These are phyloP conservation scores for Xylariaceae sp. DNA, from an alignment of 2,329 filamentous ascomycete genomes.

Conservation along the genomic window DNA sequence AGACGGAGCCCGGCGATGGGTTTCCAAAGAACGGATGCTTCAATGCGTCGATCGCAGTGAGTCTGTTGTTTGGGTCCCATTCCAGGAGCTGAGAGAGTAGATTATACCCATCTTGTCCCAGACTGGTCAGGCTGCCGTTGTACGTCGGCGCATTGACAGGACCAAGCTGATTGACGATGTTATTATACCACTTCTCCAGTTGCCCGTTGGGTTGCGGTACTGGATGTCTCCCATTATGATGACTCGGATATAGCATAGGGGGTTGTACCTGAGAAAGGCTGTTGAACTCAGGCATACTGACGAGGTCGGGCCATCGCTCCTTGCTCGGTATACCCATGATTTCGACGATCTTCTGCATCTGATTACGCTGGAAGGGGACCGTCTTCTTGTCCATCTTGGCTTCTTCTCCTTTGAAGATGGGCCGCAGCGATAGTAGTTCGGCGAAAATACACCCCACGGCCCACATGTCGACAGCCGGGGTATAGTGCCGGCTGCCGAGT, in stretches of 20 bases:
- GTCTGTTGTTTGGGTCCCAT: conserved; percentile 84
- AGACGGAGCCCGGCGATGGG: background rate
- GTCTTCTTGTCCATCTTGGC: conserved; percentile 99
- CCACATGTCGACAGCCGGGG: conserved; percentile 95
- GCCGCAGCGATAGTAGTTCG: conserved; percentile 81
- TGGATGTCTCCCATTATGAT: conserved; percentile 28
- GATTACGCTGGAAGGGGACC: conserved; percentile 93
- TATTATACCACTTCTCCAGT: conserved; percentile 78
- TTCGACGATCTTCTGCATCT: conserved; percentile 99
- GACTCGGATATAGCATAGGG: conserved; percentile 40
- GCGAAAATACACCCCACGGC: conserved; percentile 97
- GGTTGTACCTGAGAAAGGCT: conserved; percentile 60
- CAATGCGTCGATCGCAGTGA: conserved; percentile 85
- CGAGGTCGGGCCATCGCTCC: conserved; percentile 80
- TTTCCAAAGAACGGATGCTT: conserved; percentile 76
- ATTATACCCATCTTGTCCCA: conserved; percentile 75
- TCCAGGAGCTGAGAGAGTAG: conserved; percentile 79
- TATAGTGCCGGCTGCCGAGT: conserved; percentile 91
- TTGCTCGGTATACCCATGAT: conserved; percentile 89
- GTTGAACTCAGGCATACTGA: conserved; percentile 80
- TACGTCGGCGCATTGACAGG: conserved; percentile 43
- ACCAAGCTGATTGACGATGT: conserved; percentile 58
- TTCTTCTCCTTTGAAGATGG: conserved; percentile 98
- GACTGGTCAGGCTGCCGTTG: conserved; percentile 46
- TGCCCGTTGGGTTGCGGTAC: conserved; percentile 34